Evolutionary conservation across 139 green algal genomes (phyloP), one percentile per base, ranked within the genome.

Genomic region (Raphidocelis subcapitata): DNA sequence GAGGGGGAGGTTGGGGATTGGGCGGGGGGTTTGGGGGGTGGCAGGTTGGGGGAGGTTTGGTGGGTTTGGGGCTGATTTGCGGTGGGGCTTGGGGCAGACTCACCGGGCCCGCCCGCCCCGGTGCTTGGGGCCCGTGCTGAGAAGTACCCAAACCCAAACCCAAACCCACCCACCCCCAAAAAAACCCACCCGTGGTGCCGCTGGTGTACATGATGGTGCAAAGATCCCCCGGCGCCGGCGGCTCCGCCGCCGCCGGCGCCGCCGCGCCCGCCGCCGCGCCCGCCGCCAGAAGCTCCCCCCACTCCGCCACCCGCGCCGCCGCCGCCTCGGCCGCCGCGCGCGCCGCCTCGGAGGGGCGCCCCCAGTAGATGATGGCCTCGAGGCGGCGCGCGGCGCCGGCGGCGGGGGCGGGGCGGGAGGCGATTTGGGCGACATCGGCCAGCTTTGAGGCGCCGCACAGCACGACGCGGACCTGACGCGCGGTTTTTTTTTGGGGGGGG

Each of bases 191-290:
- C 57, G 84, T 89, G 44, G 81, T 89, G 59, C 84, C 93, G 32
- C 65, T 87, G 16, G 93, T 97, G 86, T 97, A 95, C 92, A 97
- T 97, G 81, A 97, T 97, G 67, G 93, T 98, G 80, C 85, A 94
- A 10, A 97, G 66, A 81, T 96, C 91, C 36, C 90, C 73, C 0
- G 87, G 56, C 52, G 74, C 81, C 26, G 93, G 90, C 24, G 83
- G 84, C 16, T 86, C 64, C 5, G 80, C 75, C 35, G 73, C 55
- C 0, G 65, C 75, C 0, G 87, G 85, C 32, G 79, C 80, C 12
- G 54, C 57, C 5, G 66, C 65, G 18, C 93, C 93, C 62, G 90
- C 41, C 55, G 77, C 64, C 65, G 90, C 65, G 18, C 93, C 93
- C 62, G 90, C 41, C 55, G 77, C 64, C 65, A 91, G 57, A 14